These are phyloP conservation scores for Furcasterigmium furcatum DNA, from an alignment of 2,329 filamentous ascomycete genomes.

Conservation along the genomic window DNA sequence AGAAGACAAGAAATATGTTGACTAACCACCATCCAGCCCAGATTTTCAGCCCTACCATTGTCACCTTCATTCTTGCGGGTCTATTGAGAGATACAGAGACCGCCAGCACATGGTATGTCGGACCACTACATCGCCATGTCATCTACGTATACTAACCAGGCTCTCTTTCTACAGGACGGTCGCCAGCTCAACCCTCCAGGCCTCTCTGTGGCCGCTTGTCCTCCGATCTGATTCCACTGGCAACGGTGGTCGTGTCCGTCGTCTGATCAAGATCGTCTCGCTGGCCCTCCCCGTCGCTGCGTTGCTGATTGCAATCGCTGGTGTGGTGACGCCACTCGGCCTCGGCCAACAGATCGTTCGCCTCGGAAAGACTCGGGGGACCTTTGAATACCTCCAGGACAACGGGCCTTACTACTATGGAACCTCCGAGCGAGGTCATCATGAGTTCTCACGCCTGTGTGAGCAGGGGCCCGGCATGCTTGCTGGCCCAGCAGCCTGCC, in stretches of 20 bases:
- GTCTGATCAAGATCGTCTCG: slow-evolving; percentile 9
- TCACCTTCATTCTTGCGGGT: slow-evolving; percentile 30
- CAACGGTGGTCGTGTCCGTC: slow-evolving; percentile 22
- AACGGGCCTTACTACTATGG: slow-evolving; percentile 30
- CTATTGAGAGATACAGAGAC: slow-evolving; percentile 30
- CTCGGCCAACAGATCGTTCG: slow-evolving; percentile 34
- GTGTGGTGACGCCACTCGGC: slow-evolving; percentile 42
- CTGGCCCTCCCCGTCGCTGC: slow-evolving; percentile 20
- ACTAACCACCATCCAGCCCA: slow-evolving; percentile 22
- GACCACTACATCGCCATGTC: too few relatives aligned
- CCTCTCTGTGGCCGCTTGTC: slow-evolving; percentile 36
- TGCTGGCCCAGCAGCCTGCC: slow-evolving; percentile 19
- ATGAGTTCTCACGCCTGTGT: slow-evolving; percentile 28
- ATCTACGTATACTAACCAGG: background rate
- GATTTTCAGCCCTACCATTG: slow-evolving; percentile 27
- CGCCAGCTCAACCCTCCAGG: slow-evolving; percentile 24
- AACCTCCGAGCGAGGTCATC: slow-evolving; percentile 28
- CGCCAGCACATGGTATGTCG: slow-evolving; percentile 31
- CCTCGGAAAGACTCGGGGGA: slow-evolving; percentile 6
- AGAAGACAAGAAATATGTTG: background rate
- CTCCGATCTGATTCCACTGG: slow-evolving; percentile 32
- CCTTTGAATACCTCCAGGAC: slow-evolving; percentile 35
- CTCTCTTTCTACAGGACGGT: slow-evolving; percentile 10
- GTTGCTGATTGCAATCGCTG: slow-evolving; percentile 31
- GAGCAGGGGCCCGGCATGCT: slow-evolving; percentile 7